Evolutionary conservation across 305 asterid genomes (phyloP).

Genomic region (Withania somnifera): DNA sequence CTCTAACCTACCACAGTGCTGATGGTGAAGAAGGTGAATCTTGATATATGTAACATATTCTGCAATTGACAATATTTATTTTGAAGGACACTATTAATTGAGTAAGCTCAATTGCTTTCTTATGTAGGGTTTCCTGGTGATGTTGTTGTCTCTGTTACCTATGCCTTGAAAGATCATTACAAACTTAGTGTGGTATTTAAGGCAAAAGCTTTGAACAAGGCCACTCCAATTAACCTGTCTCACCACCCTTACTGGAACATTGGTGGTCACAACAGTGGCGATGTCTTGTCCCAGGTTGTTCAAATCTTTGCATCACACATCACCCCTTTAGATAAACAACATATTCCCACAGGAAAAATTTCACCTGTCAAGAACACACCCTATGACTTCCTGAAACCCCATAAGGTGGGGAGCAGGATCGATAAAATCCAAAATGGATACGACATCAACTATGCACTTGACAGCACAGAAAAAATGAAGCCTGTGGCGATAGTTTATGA

Average conservation of each 20-base stretch:
- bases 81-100: not conserved
- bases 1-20: conserved; percentile 9
- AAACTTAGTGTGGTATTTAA: not conserved
- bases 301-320: conserved; percentile 8
- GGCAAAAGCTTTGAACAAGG: conserved; percentile 14
- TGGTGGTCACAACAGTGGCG: conserved; percentile 17
- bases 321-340: not conserved
- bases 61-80: not conserved
- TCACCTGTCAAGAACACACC: conserved; percentile 3
- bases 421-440: conserved; percentile 33
- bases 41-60: not conserved
- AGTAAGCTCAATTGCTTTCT: not conserved
- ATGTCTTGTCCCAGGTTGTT: conserved; percentile 4
- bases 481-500: conserved; percentile 1
- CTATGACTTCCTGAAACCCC: conserved; percentile 10
- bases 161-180: not conserved
- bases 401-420: not conserved
- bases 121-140: conserved; percentile 18
- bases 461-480: not conserved
- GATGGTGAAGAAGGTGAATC: conserved; percentile 21
- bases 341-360: conserved; percentile 9
- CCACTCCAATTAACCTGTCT: conserved; percentile 19
- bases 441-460: not conserved
- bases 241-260: conserved; percentile 15
- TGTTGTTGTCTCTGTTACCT: conserved; percentile 4